Conservation (phyloP, 208 protist genomes). For the Leishmania arabica region DNA sequence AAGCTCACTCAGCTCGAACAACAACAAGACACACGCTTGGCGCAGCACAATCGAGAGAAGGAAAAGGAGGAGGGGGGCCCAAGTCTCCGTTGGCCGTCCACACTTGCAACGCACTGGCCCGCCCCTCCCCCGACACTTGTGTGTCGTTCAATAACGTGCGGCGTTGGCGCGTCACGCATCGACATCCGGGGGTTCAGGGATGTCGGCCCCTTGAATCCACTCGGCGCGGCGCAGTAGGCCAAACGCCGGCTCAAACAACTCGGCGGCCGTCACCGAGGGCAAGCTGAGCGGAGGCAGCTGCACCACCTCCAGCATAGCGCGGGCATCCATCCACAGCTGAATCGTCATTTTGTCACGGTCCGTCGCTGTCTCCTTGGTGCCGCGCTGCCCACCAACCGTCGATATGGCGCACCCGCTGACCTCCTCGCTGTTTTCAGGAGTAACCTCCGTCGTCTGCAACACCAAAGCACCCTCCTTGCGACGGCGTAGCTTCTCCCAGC, state of each 20-base stretch:
- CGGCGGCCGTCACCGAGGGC: slow-evolving; percentile 2
- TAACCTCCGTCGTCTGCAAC: slow-evolving; percentile 58
- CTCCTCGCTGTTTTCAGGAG: slow-evolving; percentile 46
- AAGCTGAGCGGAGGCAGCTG: slow-evolving; percentile 19
- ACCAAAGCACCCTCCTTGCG: slow-evolving; percentile 46
- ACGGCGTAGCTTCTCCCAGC: slow-evolving; percentile 88
- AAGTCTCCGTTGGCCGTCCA: not conserved
- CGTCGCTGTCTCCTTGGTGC: slow-evolving; percentile 60
- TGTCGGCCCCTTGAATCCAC: slow-evolving; percentile 75
- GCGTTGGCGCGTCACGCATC: slow-evolving; percentile 30
- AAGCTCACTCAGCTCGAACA: not conserved
- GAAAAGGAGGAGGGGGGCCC: not conserved
- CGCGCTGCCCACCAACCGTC: slow-evolving; percentile 16
- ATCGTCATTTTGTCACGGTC: slow-evolving; percentile 89
- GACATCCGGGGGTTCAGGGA: slow-evolving; percentile 70
- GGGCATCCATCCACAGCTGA: slow-evolving; percentile 83
- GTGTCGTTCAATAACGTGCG: not conserved
- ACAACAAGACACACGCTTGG: not conserved
- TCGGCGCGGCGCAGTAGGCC: slow-evolving; percentile 67
- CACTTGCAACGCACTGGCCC: not conserved
- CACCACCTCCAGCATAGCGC: slow-evolving; percentile 40
- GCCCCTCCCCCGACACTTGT: not conserved
- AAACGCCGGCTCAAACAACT: slow-evolving; percentile 26
- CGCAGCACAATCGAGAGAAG: not conserved
- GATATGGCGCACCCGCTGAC: not conserved